Evolutionary conservation across 2,329 filamentous ascomycete genomes (phyloP).

Genomic region (Aspergillus ochraceus): DNA sequence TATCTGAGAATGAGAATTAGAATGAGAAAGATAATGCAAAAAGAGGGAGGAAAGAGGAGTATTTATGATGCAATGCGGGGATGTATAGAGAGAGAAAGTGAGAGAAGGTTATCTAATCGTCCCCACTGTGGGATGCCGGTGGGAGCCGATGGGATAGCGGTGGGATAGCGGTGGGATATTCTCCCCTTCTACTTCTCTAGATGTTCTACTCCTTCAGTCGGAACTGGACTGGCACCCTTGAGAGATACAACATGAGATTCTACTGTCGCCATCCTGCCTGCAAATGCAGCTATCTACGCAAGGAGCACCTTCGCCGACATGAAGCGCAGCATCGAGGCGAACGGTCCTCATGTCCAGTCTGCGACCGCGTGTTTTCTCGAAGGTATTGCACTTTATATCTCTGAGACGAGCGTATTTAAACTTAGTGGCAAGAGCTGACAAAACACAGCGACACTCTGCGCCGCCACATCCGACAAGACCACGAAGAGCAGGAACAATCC

Average conservation of each 20-base stretch:
- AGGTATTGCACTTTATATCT: neutral
- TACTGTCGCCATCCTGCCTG: slow-evolving; percentile 10
- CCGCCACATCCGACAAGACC: slow-evolving; percentile 19
- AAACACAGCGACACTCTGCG: slow-evolving; percentile 17
- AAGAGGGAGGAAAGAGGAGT: neutral
- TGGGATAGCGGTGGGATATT: slow-evolving; percentile 1
- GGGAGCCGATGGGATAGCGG: slow-evolving; percentile 1
- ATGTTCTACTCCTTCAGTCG: neutral
- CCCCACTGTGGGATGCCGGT: neutral
- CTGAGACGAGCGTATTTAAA: neutral
- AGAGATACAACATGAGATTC: neutral
- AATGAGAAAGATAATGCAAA: neutral
- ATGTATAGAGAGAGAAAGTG: no score
- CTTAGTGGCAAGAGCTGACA: neutral
- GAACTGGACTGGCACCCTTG: neutral
- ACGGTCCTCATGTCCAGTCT: slow-evolving; percentile 15
- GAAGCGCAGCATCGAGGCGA: slow-evolving; percentile 10
- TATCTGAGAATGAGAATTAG: neutral
- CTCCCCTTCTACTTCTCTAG: no score
- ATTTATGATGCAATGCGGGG: no score
- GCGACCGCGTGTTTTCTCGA: slow-evolving; percentile 16
- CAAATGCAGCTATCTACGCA: slow-evolving; percentile 16
- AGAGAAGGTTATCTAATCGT: neutral
- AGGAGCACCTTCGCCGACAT: slow-evolving; percentile 19
- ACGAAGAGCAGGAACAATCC: slow-evolving; percentile 7